Percentiles rank a stretch among this genome's conserved stretches.
Evolutionary conservation across 2,329 filamentous ascomycete genomes (phyloP).

Genomic region (Rosellinia necatrix): DNA sequence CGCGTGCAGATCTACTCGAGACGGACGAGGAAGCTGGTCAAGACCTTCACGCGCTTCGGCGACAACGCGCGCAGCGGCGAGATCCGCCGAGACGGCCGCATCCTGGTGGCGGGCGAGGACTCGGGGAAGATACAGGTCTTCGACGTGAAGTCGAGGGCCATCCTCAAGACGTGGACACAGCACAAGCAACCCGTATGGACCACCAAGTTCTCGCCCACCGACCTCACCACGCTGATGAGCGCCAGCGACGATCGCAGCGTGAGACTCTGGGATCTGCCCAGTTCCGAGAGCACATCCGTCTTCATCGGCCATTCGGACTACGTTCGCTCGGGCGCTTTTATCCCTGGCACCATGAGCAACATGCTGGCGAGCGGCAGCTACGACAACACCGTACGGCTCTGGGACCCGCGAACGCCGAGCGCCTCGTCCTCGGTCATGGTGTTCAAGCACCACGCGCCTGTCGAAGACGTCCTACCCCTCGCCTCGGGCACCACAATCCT

Average conservation of each 20-base stretch:
- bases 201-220: slow-evolving; percentile 87
- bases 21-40: slow-evolving; percentile 86
- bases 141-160: slow-evolving; percentile 83
- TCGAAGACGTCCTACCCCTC: slow-evolving; percentile 88
- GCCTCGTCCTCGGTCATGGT: slow-evolving; percentile 74
- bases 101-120: slow-evolving; percentile 90
- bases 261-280: slow-evolving; percentile 89
- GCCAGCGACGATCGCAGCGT: slow-evolving; percentile 93
- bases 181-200: slow-evolving; percentile 95
- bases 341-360: slow-evolving; percentile 74
- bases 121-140: slow-evolving; percentile 93
- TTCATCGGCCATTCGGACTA: slow-evolving; percentile 92
- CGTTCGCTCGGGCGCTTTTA: slow-evolving; percentile 83
- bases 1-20: slow-evolving; percentile 93
- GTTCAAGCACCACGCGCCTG: slow-evolving; percentile 89
- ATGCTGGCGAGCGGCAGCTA: slow-evolving; percentile 90
- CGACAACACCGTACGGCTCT: slow-evolving; percentile 89
- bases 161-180: slow-evolving; percentile 92
- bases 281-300: slow-evolving; percentile 73
- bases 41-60: slow-evolving; percentile 92
- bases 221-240: slow-evolving; percentile 84
- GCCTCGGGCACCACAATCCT: slow-evolving; percentile 85
- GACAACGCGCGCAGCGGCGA: slow-evolving; percentile 89
- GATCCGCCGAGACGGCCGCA: slow-evolving; percentile 83
- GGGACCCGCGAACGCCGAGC: slow-evolving; percentile 81